Evolutionary conservation across 2,329 filamentous ascomycete species (phyloP).

Genomic region (Nigrograna mackinnonii): DNA sequence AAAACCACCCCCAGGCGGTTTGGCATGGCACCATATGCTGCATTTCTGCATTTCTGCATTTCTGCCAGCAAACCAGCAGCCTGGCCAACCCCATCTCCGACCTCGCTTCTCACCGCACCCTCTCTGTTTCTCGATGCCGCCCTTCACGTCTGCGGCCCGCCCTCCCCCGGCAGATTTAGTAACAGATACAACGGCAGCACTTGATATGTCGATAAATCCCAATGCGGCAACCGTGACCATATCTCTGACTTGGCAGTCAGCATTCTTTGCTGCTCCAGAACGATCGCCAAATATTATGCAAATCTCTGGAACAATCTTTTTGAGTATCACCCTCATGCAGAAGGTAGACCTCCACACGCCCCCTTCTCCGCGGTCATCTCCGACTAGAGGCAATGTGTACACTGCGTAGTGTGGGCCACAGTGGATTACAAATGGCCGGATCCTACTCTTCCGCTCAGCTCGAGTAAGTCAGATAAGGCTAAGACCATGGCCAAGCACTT

Average conservation of each 20-base stretch:
- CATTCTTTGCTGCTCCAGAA: background rate
- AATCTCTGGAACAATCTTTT: no score
- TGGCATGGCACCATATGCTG: no score
- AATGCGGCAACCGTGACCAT: slow-evolving; percentile 5
- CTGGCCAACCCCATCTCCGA: no score
- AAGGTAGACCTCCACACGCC: no score
- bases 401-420: background rate
- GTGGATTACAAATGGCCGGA: background rate
- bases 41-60: no score
- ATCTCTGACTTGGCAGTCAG: slow-evolving; percentile 4
- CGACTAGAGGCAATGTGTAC: slow-evolving; percentile 2
- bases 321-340: no score
- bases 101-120: no score
- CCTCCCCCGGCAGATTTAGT: slow-evolving; percentile 6
- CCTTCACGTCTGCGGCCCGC: slow-evolving; percentile 1
- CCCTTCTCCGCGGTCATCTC: no score
- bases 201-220: slow-evolving; percentile 7
- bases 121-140: slow-evolving; percentile 8
- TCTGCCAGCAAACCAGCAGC: no score
- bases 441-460: background rate
- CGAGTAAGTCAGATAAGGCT: background rate
- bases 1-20: no score
- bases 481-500: background rate
- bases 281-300: no score
- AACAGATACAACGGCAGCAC: background rate